phyloP scores from a whole-genome alignment of 2,329 filamentous ascomycete species.

The Amphichorda felina region DNA sequence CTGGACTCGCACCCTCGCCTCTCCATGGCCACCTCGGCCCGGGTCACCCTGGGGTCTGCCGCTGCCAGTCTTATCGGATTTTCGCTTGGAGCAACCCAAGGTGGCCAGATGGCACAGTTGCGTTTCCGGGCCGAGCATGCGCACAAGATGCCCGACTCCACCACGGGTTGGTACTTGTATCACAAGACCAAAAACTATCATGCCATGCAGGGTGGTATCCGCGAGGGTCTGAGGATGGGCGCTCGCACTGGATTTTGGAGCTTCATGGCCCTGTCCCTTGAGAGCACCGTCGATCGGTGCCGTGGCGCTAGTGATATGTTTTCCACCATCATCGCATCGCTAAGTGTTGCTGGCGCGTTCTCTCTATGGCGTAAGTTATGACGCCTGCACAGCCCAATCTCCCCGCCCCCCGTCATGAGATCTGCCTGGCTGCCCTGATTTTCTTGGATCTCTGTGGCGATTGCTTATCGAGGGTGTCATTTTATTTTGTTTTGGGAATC shows the following conservation, averaged over 20 bases:
- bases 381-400: neutral
- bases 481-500: too few species aligned
- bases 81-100: slow-evolving; percentile 58
- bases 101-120: slow-evolving; percentile 61
- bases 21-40: slow-evolving; percentile 51
- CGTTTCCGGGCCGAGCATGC: slow-evolving; percentile 94
- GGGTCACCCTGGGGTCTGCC: slow-evolving; percentile 52
- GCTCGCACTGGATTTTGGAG: slow-evolving; percentile 60
- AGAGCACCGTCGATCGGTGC: slow-evolving; percentile 73
- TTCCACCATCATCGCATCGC: slow-evolving; percentile 70
- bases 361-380: slow-evolving; percentile 64
- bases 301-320: slow-evolving; percentile 60
- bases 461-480: too few species aligned
- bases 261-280: slow-evolving; percentile 65
- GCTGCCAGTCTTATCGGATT: slow-evolving; percentile 59
- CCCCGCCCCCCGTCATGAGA: neutral
- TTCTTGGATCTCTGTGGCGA: neutral
- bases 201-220: slow-evolving; percentile 62
- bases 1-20: slow-evolving; percentile 30
- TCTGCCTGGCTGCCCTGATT: too few species aligned
- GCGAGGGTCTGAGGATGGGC: slow-evolving; percentile 69
- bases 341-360: slow-evolving; percentile 77
- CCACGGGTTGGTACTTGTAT: slow-evolving; percentile 93
- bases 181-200: slow-evolving; percentile 97
- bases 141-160: slow-evolving; percentile 74